These are phyloP conservation scores for Botrytis cinerea DNA, from an alignment of 2,329 filamentous ascomycete species.

Conservation along the genomic window DNA sequence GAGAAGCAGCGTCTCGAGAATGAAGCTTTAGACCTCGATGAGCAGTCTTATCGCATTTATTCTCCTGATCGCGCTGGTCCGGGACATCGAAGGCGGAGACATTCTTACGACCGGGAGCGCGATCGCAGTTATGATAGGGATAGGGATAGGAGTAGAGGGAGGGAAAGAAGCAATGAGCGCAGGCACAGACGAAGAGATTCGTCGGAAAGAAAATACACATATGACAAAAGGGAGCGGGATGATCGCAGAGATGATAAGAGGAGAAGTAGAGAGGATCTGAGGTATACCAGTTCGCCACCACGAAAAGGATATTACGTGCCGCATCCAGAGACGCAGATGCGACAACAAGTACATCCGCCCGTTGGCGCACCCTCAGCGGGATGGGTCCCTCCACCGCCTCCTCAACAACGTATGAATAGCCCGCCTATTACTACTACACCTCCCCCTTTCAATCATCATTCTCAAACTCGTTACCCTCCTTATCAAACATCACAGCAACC, in stretches of 20 bases:
- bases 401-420: conserved; percentile 12
- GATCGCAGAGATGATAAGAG: conserved; percentile 15
- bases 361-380: background rate
- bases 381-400: conserved; percentile 22
- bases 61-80: conserved; percentile 23
- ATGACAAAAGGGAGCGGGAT: conserved; percentile 10
- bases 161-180: conserved; percentile 13
- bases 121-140: background rate
- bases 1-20: conserved; percentile 41
- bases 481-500: background rate
- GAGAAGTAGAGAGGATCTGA: conserved; percentile 19
- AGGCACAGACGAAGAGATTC: conserved; percentile 17
- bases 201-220: conserved; percentile 11
- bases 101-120: conserved; percentile 6
- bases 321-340: background rate
- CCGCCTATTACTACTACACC: conserved; percentile 8
- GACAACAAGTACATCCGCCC: background rate
- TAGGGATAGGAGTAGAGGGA: background rate
- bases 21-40: conserved; percentile 32
- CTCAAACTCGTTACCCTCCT: background rate
- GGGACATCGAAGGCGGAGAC: conserved; percentile 14
- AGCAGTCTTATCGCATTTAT: conserved; percentile 26
- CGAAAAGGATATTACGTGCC: conserved; percentile 8
- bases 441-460: background rate
- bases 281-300: conserved; percentile 11